Evolutionary conservation across 768 basidiomycete genomes (phyloP).

Genomic region (Lepiota brunneoincarnata): DNA sequence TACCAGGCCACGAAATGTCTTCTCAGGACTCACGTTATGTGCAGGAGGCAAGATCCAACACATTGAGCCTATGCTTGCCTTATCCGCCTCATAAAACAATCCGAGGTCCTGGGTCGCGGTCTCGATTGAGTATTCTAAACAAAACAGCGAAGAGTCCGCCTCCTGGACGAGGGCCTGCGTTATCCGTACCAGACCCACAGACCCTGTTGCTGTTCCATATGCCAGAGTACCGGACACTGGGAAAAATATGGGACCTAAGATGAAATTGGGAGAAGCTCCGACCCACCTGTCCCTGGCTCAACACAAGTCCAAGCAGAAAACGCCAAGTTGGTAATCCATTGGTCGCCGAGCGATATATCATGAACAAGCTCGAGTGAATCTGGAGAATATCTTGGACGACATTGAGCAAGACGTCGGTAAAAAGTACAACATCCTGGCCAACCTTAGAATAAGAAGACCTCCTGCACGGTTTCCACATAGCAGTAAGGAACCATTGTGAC

Average conservation of each 20-base stretch:
- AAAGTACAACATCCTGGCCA: not conserved
- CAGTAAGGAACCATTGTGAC: conserved; percentile 60
- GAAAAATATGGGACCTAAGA: not conserved
- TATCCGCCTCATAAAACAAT: conserved; percentile 35
- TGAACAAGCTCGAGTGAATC: conserved; percentile 20
- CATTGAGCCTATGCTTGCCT: conserved; percentile 47
- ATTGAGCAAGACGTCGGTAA: not conserved
- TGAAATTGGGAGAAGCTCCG: not conserved
- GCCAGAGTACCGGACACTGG: conserved; percentile 59
- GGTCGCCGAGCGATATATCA: conserved; percentile 43
- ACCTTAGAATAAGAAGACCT: conserved; percentile 59
- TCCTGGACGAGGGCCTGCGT: conserved; percentile 39
- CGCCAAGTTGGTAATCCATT: conserved; percentile 63
- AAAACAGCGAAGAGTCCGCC: conserved; percentile 24
- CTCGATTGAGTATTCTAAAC: conserved; percentile 31
- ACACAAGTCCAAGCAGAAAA: conserved; percentile 54
- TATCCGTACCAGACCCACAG: conserved; percentile 53
- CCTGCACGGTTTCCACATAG: conserved; percentile 72
- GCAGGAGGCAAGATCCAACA: conserved; percentile 48
- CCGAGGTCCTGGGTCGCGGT: conserved; percentile 26
- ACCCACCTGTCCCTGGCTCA: conserved; percentile 41
- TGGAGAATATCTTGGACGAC: not conserved
- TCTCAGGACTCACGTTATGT: conserved; percentile 32
- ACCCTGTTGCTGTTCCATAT: conserved; percentile 57
- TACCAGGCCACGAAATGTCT: not conserved